phyloP scores from a whole-genome alignment of 1,139 yeast species.

The Geotrichum carabidarum region DNA sequence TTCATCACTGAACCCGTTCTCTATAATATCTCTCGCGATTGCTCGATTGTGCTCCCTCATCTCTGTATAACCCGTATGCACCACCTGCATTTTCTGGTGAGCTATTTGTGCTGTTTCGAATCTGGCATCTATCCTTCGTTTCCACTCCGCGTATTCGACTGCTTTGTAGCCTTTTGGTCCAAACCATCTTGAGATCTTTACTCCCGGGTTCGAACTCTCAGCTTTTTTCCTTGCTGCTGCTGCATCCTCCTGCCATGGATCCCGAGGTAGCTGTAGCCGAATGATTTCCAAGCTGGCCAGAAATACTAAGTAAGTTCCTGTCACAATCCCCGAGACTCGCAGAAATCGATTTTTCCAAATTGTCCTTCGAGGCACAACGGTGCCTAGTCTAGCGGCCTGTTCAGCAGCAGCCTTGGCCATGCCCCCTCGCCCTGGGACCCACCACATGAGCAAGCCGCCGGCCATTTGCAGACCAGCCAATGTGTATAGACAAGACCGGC shows the following conservation, averaged over 20 bases:
- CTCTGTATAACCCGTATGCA: conserved; percentile 1
- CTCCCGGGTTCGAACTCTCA: conserved; percentile 21
- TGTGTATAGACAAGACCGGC: conserved; percentile 32
- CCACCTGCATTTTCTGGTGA: conserved; percentile 3
- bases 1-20: neutral
- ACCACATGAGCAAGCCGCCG: conserved; percentile 32
- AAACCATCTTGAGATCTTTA: conserved; percentile 31
- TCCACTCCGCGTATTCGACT: conserved; percentile 33
- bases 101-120: conserved; percentile 12
- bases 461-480: conserved; percentile 31
- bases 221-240: conserved; percentile 28
- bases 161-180: conserved; percentile 35
- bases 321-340: conserved; percentile 26
- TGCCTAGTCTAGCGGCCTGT: conserved; percentile 4
- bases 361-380: conserved; percentile 20
- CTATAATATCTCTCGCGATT: conserved; percentile 5
- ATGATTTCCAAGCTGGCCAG: conserved; percentile 31
- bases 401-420: conserved; percentile 5
- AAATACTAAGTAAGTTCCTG: conserved; percentile 32
- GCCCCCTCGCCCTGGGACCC: conserved; percentile 29
- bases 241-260: conserved; percentile 39
- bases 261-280: conserved; percentile 31
- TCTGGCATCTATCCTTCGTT: conserved; percentile 27
- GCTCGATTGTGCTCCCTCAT: conserved; percentile 10
- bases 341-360: conserved; percentile 28